A percentile compares a stretch with the other conserved stretches of the same genome.
These are phyloP conservation scores for Xylaria scruposa DNA, from an alignment of 495 filamentous ascomycete species.

Conservation along the genomic window DNA sequence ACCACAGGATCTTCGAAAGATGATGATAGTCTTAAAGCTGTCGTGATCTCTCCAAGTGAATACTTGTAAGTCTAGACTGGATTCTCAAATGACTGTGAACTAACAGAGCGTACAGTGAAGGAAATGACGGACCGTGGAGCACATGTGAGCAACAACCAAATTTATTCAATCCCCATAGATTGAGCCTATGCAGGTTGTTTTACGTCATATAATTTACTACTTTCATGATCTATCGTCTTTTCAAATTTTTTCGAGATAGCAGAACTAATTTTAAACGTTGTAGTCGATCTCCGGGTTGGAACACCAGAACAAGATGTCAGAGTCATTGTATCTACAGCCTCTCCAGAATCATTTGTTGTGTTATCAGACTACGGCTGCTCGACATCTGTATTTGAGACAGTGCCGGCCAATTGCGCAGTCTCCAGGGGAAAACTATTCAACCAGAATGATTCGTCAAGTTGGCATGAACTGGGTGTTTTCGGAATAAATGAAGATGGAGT, in stretches of 20 bases:
- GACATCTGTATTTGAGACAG: slow-evolving; percentile 36
- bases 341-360: slow-evolving; percentile 47
- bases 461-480: slow-evolving; percentile 47
- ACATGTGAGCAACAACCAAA: slow-evolving; percentile 16
- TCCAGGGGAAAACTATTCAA: slow-evolving; percentile 57
- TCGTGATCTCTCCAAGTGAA: slow-evolving; percentile 33
- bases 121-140: slow-evolving; percentile 51
- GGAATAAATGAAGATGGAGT: slow-evolving; percentile 48
- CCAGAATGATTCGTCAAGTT: slow-evolving; percentile 56
- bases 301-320: slow-evolving; percentile 47
- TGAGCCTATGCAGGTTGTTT: not conserved
- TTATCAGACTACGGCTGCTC: slow-evolving; percentile 49
- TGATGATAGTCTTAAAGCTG: slow-evolving; percentile 8
- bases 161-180: slow-evolving; percentile 26
- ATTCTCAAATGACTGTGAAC: slow-evolving; percentile 1
- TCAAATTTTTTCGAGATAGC: not conserved
- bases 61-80: slow-evolving; percentile 34
- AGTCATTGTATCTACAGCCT: slow-evolving; percentile 44
- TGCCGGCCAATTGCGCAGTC: slow-evolving; percentile 49
- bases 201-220: not conserved
- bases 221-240: not conserved
- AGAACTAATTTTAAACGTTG: not conserved
- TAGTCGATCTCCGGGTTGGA: slow-evolving; percentile 42
- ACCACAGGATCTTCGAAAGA: not conserved
- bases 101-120: slow-evolving; percentile 41